Conservation (phyloP, 108 stramenopile species). For the Cyclotella kingstonii region DNA sequence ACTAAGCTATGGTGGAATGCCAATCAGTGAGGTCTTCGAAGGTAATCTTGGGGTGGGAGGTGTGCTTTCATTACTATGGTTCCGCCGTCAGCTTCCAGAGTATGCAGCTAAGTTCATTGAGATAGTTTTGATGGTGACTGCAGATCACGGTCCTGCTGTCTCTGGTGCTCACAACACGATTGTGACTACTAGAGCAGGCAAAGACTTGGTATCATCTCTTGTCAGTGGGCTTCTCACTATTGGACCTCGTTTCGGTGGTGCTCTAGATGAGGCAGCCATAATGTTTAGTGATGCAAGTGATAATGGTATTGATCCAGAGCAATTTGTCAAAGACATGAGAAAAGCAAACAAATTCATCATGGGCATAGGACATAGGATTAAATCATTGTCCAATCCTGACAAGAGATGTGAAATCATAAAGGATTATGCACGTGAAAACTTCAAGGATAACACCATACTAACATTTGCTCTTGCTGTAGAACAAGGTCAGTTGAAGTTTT, state of each 20-base stretch:
- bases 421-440: constrained; percentile 80
- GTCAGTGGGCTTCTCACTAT: constrained; percentile 85
- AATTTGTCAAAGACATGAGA: constrained; percentile 82
- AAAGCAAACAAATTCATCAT: constrained; percentile 86
- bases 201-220: constrained; percentile 87
- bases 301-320: constrained; percentile 55
- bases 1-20: constrained; percentile 85
- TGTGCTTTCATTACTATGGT: constrained; percentile 88
- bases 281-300: constrained; percentile 81
- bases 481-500: constrained; percentile 26
- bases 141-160: constrained; percentile 86
- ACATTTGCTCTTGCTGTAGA: constrained; percentile 88
- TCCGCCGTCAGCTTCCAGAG: constrained; percentile 79
- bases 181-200: constrained; percentile 88
- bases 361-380: constrained; percentile 92
- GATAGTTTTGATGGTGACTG: constrained; percentile 92
- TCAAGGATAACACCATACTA: constrained; percentile 76
- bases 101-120: constrained; percentile 93
- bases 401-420: constrained; percentile 87
- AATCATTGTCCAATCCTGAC: constrained; percentile 84
- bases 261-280: constrained; percentile 78
- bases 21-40: constrained; percentile 79
- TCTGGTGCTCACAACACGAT: constrained; percentile 92
- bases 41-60: constrained; percentile 89
- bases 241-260: constrained; percentile 92